A percentile compares a stretch with the other conserved stretches of the same genome.
These are phyloP conservation scores for Chrysosporium keratinophilum DNA, from an alignment of 2,329 filamentous ascomycete species.

Conservation along the genomic window DNA sequence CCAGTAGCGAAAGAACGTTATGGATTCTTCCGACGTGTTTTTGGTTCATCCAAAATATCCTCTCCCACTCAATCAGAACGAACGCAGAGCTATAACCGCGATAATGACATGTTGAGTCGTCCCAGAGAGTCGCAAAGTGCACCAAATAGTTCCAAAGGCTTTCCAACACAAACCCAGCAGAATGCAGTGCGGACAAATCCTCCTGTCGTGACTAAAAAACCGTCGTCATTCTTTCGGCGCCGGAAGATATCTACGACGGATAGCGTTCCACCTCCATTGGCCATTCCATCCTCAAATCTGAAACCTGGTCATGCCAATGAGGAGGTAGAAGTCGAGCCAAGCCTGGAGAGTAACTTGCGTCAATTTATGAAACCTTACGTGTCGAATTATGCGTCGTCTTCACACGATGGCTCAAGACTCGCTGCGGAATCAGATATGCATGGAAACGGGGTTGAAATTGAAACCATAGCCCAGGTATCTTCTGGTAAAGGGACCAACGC, in stretches of 20 bases:
- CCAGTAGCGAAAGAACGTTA: slow-evolving; percentile 54
- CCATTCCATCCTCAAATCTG: slow-evolving; percentile 37
- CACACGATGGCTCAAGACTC: slow-evolving; percentile 19
- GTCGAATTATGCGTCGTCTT: slow-evolving; percentile 21
- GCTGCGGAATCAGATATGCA: slow-evolving; percentile 7
- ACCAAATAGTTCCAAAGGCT: slow-evolving; percentile 18
- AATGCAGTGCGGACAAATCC: slow-evolving; percentile 26
- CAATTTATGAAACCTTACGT: slow-evolving; percentile 83
- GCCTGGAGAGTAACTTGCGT: slow-evolving; percentile 68
- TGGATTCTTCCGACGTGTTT: slow-evolving; percentile 89
- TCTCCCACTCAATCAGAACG: slow-evolving; percentile 15
- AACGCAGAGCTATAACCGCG: slow-evolving; percentile 4
- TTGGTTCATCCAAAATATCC: slow-evolving; percentile 59
- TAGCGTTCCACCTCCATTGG: slow-evolving; percentile 48
- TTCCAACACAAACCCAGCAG: slow-evolving; percentile 20
- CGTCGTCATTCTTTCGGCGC: slow-evolving; percentile 86
- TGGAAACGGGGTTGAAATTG: background rate
- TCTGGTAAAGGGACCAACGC: background rate
- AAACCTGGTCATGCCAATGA: slow-evolving; percentile 19
- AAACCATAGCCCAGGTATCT: background rate
- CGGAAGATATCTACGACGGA: slow-evolving; percentile 78
- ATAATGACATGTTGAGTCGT: slow-evolving; percentile 3
- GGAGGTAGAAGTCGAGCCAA: slow-evolving; percentile 34
- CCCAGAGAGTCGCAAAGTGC: slow-evolving; percentile 12
- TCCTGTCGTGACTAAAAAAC: slow-evolving; percentile 66